A percentile compares a stretch with the other conserved stretches of the same genome.
These are phyloP conservation scores for Oryza brachyantha DNA, from an alignment of 176 grass and related monocot species.

Conservation along the genomic window DNA sequence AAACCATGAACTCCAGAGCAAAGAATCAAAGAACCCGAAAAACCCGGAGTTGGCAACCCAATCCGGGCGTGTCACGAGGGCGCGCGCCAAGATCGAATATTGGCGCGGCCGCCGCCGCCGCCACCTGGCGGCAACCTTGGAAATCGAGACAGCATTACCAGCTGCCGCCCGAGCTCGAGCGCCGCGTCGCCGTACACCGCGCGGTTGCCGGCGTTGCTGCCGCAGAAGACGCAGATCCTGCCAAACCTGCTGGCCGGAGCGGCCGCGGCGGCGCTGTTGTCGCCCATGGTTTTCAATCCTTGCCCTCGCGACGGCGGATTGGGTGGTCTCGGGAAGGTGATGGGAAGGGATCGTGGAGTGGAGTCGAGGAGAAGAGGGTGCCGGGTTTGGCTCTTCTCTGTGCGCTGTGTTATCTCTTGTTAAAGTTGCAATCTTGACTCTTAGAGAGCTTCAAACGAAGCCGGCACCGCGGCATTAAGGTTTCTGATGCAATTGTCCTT, in stretches of 20 bases:
- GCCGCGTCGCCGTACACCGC: constrained; percentile 78
- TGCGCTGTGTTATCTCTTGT: constrained; percentile 1
- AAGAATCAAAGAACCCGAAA: neutral
- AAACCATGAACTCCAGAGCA: constrained; percentile 6
- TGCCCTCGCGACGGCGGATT: neutral
- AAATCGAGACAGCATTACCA: constrained; percentile 50
- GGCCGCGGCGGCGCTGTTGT: constrained; percentile 14
- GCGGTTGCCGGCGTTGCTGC: constrained; percentile 86
- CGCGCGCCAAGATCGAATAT: constrained; percentile 1
- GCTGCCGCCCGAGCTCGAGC: constrained; percentile 75
- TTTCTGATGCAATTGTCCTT: constrained; percentile 21
- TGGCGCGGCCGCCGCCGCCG: neutral
- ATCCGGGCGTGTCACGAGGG: neutral
- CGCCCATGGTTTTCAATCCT: constrained; percentile 37
- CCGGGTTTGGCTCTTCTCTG: constrained; percentile 7
- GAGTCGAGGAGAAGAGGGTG: neutral
- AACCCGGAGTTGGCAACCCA: neutral
- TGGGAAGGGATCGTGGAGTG: neutral
- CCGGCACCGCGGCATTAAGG: constrained; percentile 40
- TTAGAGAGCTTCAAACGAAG: constrained; percentile 44
- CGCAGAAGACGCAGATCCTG: constrained; percentile 97
- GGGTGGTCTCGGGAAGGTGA: neutral
- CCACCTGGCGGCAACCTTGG: neutral
- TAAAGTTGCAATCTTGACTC: neutral
- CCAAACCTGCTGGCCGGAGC: constrained; percentile 53